Evolutionary conservation across 805 yeast genomes (phyloP).

Genomic region (Suhomyces pyralidae): DNA sequence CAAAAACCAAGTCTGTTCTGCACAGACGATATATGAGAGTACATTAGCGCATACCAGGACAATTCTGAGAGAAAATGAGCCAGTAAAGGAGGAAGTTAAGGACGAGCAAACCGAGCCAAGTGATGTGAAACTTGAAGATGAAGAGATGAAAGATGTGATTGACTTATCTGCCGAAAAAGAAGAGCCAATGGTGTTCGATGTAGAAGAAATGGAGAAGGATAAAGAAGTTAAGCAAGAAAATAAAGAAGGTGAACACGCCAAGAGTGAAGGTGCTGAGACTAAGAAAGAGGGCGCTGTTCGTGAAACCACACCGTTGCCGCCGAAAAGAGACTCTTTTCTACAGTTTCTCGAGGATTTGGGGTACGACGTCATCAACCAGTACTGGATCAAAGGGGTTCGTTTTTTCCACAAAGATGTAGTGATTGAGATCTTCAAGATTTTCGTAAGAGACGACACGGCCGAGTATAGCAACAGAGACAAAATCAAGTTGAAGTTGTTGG

Average conservation of each 20-base stretch:
- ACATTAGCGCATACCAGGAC: slow-evolving; percentile 51
- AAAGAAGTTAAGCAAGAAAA: neutral
- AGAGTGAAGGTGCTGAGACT: neutral
- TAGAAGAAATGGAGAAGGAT: neutral
- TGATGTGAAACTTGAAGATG: neutral
- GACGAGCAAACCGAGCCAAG: neutral
- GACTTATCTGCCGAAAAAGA: neutral
- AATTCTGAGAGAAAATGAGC: slow-evolving; percentile 14
- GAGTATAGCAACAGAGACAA: slow-evolving; percentile 14
- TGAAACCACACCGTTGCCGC: neutral
- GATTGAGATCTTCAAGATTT: slow-evolving; percentile 55
- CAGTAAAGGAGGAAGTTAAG: neutral
- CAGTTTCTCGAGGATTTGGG: slow-evolving; percentile 62
- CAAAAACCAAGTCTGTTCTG: slow-evolving; percentile 55
- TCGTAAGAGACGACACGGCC: slow-evolving; percentile 34
- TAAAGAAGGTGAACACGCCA: neutral
- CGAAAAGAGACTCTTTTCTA: slow-evolving; percentile 35
- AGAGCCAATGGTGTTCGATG: neutral
- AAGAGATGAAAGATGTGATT: neutral
- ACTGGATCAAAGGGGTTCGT: slow-evolving; percentile 58
- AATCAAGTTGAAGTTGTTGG: slow-evolving; percentile 39
- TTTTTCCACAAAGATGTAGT: slow-evolving; percentile 60
- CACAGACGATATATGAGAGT: slow-evolving; percentile 62
- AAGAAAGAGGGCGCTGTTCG: neutral
- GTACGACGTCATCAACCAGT: slow-evolving; percentile 60